Evolutionary conservation across 2,329 filamentous ascomycete species (phyloP).

Genomic region (Venturiaceae sp.): DNA sequence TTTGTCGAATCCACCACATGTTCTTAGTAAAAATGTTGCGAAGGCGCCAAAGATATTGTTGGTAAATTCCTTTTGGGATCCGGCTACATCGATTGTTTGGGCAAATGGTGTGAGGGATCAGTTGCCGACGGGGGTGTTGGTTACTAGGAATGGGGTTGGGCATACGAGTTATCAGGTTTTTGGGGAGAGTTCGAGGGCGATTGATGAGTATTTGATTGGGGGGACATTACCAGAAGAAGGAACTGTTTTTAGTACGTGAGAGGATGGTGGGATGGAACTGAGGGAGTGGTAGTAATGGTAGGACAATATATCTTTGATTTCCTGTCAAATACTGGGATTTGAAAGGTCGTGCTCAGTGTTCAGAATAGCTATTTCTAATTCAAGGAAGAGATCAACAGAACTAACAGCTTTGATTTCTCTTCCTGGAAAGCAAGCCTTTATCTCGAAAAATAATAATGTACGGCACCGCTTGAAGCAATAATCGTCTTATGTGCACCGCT

Average conservation of each 20-base stretch:
- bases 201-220: slow-evolving; percentile 25
- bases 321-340: too few relatives aligned
- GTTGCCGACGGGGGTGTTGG: slow-evolving; percentile 22
- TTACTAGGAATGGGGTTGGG: slow-evolving; percentile 29
- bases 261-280: too few relatives aligned
- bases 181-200: slow-evolving; percentile 21
- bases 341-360: too few relatives aligned
- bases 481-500: too few relatives aligned
- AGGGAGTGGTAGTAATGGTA: too few relatives aligned
- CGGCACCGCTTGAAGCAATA: too few relatives aligned
- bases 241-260: background rate
- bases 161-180: slow-evolving; percentile 26
- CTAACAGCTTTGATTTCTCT: too few relatives aligned
- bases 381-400: too few relatives aligned
- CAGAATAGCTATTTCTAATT: too few relatives aligned
- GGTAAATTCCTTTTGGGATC: slow-evolving; percentile 30
- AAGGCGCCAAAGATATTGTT: slow-evolving; percentile 24
- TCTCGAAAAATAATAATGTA: too few relatives aligned
- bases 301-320: too few relatives aligned
- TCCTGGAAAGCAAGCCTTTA: too few relatives aligned
- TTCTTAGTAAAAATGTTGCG: slow-evolving; percentile 15
- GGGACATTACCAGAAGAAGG: slow-evolving; percentile 18
- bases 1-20: slow-evolving; percentile 23
- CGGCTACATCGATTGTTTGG: slow-evolving; percentile 29
- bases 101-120: slow-evolving; percentile 24